Conservation (phyloP, 164 flowering plant genomes). For the Platanus orientalis region DNA sequence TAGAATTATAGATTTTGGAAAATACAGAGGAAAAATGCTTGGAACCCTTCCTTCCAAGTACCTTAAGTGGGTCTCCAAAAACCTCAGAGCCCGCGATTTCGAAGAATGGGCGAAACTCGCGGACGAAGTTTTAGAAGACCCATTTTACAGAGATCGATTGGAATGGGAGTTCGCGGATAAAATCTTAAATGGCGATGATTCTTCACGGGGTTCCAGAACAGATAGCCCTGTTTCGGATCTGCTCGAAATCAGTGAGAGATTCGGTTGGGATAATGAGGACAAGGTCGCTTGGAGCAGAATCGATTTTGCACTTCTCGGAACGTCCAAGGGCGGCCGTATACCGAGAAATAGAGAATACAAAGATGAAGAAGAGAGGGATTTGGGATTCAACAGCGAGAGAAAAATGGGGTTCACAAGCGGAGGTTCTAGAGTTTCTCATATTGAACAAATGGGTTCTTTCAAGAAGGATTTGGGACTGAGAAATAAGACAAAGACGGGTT, state of each 20-base stretch:
- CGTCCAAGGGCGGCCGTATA: constrained; percentile 63
- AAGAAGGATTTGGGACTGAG: not conserved
- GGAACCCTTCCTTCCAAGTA: constrained; percentile 78
- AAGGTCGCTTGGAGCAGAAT: constrained; percentile 58
- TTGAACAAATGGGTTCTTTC: not conserved
- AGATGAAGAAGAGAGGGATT: constrained; percentile 10
- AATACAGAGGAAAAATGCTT: constrained; percentile 67
- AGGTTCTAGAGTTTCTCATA: constrained; percentile 1
- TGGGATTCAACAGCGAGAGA: not conserved
- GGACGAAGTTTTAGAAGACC: constrained; percentile 75
- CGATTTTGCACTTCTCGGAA: constrained; percentile 65
- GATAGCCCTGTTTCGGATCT: constrained; percentile 34
- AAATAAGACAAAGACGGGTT: not conserved
- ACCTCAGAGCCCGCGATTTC: constrained; percentile 54
- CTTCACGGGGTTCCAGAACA: not conserved
- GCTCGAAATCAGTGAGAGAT: constrained; percentile 59
- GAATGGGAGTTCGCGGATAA: constrained; percentile 77
- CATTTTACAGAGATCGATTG: constrained; percentile 60
- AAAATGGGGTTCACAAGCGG: not conserved
- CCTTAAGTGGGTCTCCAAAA: constrained; percentile 77
- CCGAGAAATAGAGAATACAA: constrained; percentile 33
- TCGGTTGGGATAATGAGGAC: constrained; percentile 78
- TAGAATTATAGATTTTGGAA: constrained; percentile 66
- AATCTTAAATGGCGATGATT: constrained; percentile 38
- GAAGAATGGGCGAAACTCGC: constrained; percentile 68